Evolutionary conservation across 2,329 filamentous ascomycete species (phyloP).

Genomic region (Ascomycota sp.): DNA sequence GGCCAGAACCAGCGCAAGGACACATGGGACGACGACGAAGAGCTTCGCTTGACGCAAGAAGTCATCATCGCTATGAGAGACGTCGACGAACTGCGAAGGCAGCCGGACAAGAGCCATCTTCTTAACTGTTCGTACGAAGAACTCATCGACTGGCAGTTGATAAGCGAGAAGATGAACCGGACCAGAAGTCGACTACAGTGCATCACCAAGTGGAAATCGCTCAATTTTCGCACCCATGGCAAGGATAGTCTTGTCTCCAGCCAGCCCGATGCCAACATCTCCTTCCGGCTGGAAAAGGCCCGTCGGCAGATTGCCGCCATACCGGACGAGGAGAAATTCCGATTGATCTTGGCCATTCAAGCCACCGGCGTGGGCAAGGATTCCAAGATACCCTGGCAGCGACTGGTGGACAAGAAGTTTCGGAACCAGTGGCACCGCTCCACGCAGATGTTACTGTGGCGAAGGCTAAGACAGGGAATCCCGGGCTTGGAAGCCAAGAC

Average conservation of each 20-base stretch:
- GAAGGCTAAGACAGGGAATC: constrained; percentile 15
- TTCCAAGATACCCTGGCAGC: constrained; percentile 27
- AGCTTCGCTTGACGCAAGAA: constrained; percentile 26
- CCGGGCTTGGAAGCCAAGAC: constrained; percentile 11
- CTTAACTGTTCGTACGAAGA: constrained; percentile 24
- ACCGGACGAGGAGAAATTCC: constrained; percentile 21
- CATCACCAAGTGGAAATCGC: constrained; percentile 41
- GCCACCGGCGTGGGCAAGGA: constrained; percentile 19
- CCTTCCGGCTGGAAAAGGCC: constrained; percentile 23
- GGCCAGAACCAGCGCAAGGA: constrained; percentile 29
- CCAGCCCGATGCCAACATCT: constrained; percentile 13
- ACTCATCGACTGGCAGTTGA: constrained; percentile 42
- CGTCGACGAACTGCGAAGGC: constrained; percentile 20
- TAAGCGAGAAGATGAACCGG: constrained; percentile 40
- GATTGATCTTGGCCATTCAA: constrained; percentile 21
- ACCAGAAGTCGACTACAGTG: constrained; percentile 48
- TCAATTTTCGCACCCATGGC: constrained; percentile 15
- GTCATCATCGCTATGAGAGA: constrained; percentile 31
- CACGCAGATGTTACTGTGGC: constrained; percentile 19
- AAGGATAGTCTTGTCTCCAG: constrained; percentile 13
- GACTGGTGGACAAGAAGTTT: constrained; percentile 19
- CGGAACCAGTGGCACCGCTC: constrained; percentile 17
- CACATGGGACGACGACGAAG: constrained; percentile 41
- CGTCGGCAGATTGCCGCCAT: constrained; percentile 21
- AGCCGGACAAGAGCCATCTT: constrained; percentile 10